Evolutionary conservation across 2,329 filamentous ascomycete species (phyloP).

Genomic region (Neurospora sp.): DNA sequence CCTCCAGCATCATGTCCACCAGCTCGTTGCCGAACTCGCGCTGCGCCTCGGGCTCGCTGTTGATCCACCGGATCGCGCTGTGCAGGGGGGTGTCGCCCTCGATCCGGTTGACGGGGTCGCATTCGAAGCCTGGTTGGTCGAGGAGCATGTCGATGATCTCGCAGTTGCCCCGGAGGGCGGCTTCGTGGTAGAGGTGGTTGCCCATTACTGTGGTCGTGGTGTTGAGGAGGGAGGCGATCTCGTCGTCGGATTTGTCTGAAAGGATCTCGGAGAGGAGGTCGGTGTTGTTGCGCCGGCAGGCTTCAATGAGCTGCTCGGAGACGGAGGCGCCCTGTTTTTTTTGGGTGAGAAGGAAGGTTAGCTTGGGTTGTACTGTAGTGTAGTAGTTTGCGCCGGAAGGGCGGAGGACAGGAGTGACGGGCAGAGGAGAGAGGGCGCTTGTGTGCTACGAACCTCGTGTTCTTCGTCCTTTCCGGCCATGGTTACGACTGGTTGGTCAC

Average conservation of each 20-base stretch:
- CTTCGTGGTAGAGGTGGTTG: constrained; percentile 82
- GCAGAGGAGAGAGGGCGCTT: background rate
- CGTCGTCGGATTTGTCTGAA: constrained; percentile 46
- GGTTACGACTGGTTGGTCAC: constrained; percentile 4
- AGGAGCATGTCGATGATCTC: constrained; percentile 74
- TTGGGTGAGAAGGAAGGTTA: background rate
- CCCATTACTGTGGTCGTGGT: constrained; percentile 75
- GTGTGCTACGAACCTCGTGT: constrained; percentile 17
- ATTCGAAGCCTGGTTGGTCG: constrained; percentile 76
- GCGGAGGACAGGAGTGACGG: background rate
- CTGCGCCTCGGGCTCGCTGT: constrained; percentile 53
- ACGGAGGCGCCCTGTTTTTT: constrained; percentile 64
- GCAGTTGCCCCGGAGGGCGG: constrained; percentile 76
- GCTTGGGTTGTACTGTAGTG: background rate
- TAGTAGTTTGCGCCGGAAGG: background rate
- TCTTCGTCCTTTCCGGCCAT: constrained; percentile 19
- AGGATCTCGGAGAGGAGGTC: constrained; percentile 73
- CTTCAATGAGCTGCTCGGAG: constrained; percentile 80
- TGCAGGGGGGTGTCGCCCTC: constrained; percentile 75
- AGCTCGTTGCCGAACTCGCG: constrained; percentile 55
- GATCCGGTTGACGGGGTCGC: constrained; percentile 62
- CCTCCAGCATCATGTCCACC: constrained; percentile 73
- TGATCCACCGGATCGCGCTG: constrained; percentile 67
- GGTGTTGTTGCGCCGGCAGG: constrained; percentile 86
- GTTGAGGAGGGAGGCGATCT: constrained; percentile 74